Evolutionary conservation across 2,329 filamentous ascomycete species (phyloP), one percentile per base, ranked within the genome.

Genomic region (Diaporthe australafricana): DNA sequence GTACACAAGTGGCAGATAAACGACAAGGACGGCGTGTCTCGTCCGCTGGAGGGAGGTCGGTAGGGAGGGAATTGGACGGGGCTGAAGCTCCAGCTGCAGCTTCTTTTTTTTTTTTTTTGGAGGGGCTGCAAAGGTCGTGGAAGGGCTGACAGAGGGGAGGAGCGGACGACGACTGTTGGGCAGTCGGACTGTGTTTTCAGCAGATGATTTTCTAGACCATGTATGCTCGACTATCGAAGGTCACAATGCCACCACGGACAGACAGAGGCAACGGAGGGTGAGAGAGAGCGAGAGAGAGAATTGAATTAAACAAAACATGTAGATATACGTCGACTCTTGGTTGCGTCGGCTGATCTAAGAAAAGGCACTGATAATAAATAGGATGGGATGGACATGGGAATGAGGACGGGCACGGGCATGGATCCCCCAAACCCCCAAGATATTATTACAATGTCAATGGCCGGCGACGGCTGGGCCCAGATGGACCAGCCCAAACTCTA

Each of bases 281-380:
- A 60, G 38, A n/a, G n/a, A n/a, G n/a, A n/a, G n/a, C n/a, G n/a
- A n/a, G n/a, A n/a, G n/a, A n/a, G n/a, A n/a, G n/a, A n/a, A n/a
- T n/a, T n/a, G n/a, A n/a, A n/a, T n/a, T n/a, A n/a, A n/a, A n/a
- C n/a, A n/a, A n/a, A n/a, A n/a, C n/a, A n/a, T n/a, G n/a, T n/a
- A 45, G 42, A 27, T 62, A 40, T 30, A 25, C 27, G 38, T 27
- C 16, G 56, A 27, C 56, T 42, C 25, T 42, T 60, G 17, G 35
- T 27, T 45, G 20, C 27, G 57, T 35, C 32, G 60, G 42, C 42
- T 48, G 60, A 25, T 63, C 60, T 35, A 50, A 50, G 30, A 38
- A 65, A 65, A 50, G 60, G 60, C 42, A 63, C 7, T 45, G 27
- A 25, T n/a, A 50, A 50, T 65, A 63, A 48, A 63, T 63, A 22